Evolutionary conservation across 305 asterid genomes (phyloP).

Genomic region (Salvia sclarea): DNA sequence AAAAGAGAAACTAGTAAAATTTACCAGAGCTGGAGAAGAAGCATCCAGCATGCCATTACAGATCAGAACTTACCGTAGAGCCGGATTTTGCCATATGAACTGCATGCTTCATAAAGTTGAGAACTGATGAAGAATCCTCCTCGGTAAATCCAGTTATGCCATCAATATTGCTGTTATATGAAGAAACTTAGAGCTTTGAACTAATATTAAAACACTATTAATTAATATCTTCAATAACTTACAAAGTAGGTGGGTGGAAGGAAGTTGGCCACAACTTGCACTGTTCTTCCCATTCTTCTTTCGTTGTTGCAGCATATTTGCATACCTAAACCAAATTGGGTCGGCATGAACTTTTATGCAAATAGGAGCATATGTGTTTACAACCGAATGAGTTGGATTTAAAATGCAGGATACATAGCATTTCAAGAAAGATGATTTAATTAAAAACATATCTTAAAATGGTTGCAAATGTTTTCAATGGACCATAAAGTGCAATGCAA

Average conservation of each 20-base stretch:
- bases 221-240: slow-evolving; percentile 33
- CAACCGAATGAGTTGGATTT: background rate
- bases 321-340: slow-evolving; percentile 53
- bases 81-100: slow-evolving; percentile 59
- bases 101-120: slow-evolving; percentile 65
- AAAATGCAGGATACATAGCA: background rate
- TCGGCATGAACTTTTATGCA: slow-evolving; percentile 2
- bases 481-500: background rate
- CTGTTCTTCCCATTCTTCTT: slow-evolving; percentile 97
- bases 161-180: slow-evolving; percentile 59
- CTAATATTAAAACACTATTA: background rate
- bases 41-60: slow-evolving; percentile 14
- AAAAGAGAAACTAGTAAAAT: background rate
- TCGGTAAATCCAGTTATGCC: slow-evolving; percentile 84
- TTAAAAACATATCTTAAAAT: background rate
- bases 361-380: slow-evolving; percentile 1
- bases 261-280: slow-evolving; percentile 98
- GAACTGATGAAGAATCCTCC: slow-evolving; percentile 56
- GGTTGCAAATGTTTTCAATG: background rate
- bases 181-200: slow-evolving; percentile 32
- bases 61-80: slow-evolving; percentile 43
- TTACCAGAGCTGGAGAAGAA: slow-evolving; percentile 1
- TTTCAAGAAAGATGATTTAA: background rate
- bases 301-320: slow-evolving; percentile 77
- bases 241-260: slow-evolving; percentile 92